Percentiles rank a stretch among this genome's conserved stretches.
Evolutionary conservation across 2,329 filamentous ascomycete species (phyloP).

Genomic region (Xylariaceae sp.): DNA sequence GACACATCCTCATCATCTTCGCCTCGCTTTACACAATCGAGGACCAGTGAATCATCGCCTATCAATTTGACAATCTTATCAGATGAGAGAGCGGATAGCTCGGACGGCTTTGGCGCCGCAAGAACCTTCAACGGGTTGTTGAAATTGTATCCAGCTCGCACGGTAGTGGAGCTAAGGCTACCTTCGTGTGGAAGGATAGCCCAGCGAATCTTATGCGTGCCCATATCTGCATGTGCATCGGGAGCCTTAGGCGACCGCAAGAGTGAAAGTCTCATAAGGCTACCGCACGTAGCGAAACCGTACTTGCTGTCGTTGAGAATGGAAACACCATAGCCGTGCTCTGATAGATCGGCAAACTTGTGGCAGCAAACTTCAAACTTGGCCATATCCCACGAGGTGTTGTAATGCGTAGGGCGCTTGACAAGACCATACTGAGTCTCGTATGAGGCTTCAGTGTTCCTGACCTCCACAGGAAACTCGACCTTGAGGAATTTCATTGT

Average conservation of each 20-base stretch:
- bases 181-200: constrained; percentile 84
- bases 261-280: constrained; percentile 82
- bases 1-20: constrained; percentile 77
- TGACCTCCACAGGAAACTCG: constrained; percentile 90
- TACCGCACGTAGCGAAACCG: constrained; percentile 86
- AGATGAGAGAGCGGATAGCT: constrained; percentile 23
- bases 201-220: constrained; percentile 79
- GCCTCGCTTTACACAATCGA: constrained; percentile 92
- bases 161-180: constrained; percentile 64
- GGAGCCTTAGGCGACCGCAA: constrained; percentile 87
- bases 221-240: constrained; percentile 93
- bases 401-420: constrained; percentile 91
- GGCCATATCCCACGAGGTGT: constrained; percentile 96
- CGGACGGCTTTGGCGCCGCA: constrained; percentile 28
- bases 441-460: constrained; percentile 89
- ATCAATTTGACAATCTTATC: constrained; percentile 59
- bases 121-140: constrained; percentile 72
- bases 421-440: constrained; percentile 93
- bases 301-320: constrained; percentile 96
- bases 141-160: constrained; percentile 83
- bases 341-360: constrained; percentile 87
- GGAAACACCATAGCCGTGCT: constrained; percentile 83
- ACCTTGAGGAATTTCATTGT: constrained; percentile 98
- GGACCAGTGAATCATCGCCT: constrained; percentile 63
- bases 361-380: constrained; percentile 97